These are phyloP conservation scores for Fusarium sp. DNA, from an alignment of 2,329 filamentous ascomycete genomes.

Conservation along the genomic window DNA sequence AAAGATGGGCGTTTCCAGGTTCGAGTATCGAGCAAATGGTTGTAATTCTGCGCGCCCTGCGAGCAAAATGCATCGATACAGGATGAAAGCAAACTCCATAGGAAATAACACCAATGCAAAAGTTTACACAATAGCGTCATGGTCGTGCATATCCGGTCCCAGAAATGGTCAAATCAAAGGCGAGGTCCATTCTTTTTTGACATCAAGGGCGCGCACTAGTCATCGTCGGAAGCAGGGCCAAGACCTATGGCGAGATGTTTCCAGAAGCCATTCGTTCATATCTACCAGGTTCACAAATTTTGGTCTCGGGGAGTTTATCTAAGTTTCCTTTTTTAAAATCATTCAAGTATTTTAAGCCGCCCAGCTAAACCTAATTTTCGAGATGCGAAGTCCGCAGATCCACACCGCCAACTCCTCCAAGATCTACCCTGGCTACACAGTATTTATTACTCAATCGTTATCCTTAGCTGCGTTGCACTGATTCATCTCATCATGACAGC, in stretches of 20 bases:
- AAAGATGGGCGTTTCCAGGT: conserved; percentile 30
- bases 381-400: background rate
- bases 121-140: background rate
- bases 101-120: background rate
- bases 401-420: background rate
- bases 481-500: background rate
- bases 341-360: background rate
- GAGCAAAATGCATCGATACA: conserved; percentile 32
- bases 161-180: background rate
- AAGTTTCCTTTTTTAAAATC: background rate
- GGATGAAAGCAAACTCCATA: background rate
- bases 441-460: background rate
- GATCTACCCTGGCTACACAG: background rate
- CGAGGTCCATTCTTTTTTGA: background rate
- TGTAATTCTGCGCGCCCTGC: conserved; percentile 26
- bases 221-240: background rate
- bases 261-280: background rate
- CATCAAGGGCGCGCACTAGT: conserved; percentile 23
- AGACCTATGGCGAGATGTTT: background rate
- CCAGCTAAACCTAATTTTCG: background rate
- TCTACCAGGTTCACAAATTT: background rate
- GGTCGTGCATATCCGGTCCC: background rate
- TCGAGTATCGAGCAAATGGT: conserved; percentile 37
- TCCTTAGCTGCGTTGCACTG: background rate
- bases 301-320: background rate